Evolutionary conservation across 345 rosid species (phyloP), one percentile per base, ranked within the genome.

Genomic region (Eucalyptus paniculata): DNA sequence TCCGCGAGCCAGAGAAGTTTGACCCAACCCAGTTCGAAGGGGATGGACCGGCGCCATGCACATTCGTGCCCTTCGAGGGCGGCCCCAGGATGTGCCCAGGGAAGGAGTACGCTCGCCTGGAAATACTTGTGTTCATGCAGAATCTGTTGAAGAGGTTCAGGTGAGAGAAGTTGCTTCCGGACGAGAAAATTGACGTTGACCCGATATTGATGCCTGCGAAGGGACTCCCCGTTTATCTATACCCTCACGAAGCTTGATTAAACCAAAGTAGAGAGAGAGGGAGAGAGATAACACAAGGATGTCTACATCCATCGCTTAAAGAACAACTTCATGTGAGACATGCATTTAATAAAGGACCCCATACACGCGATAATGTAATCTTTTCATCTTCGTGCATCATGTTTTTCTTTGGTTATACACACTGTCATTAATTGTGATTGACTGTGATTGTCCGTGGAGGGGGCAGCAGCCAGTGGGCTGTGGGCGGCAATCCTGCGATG

Each of bases 31-130:
- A 4, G 23, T 51, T 51, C 4, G 54, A 51, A 51, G 54, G 54
- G 21, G 8, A 51, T 51, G 23, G 54, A 18, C 9, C 23, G 0
- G 23, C 2, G 23, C 54, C 54, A 51, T 51, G 7, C 54, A 51
- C 23, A 51, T 51, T 7, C 9, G 23, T 51, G 54, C 23, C 95
- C 24, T 92, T 92, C 26, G 93, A 92, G 53, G 95, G 95, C 54
- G 91, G 94, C 9, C 93, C 95, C 1, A 90, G 92, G 87, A 93
- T 93, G 94, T 93, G 95, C 88, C 94, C 94, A 3, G 94, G 94
- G 44, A 93, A 91, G 90, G 95, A 93, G 87, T 93, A 86, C n/a
- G 94, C 93, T 18, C 92, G 93, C 18, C 88, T 94, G 77, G 93
- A 93, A 87, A 92, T 94, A 50, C 90, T 93, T 3, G 92, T 93